A percentile compares a stretch with the other conserved stretches of the same genome.
Evolutionary conservation across 2,329 filamentous ascomycete genomes (phyloP).

Genomic region (Fusarium circinatum): DNA sequence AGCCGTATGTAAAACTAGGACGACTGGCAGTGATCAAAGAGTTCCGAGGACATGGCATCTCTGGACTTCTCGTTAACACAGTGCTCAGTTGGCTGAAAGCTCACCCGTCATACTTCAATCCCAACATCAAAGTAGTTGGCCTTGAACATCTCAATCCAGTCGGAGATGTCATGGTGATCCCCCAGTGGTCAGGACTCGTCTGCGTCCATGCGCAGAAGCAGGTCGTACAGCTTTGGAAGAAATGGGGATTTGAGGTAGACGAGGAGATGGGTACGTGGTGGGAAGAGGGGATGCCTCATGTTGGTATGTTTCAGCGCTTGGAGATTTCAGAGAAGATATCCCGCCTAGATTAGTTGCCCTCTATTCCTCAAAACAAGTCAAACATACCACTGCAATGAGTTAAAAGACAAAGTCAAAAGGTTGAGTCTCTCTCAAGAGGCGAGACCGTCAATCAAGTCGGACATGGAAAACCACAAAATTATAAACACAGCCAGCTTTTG

Average conservation of each 20-base stretch:
- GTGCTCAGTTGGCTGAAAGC: constrained; percentile 74
- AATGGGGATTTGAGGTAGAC: constrained; percentile 79
- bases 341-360: constrained; percentile 38
- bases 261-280: constrained; percentile 79
- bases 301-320: constrained; percentile 79
- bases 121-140: constrained; percentile 56
- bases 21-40: constrained; percentile 75
- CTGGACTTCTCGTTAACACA: constrained; percentile 71
- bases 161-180: constrained; percentile 51
- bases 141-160: constrained; percentile 56
- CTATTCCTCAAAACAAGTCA: background rate
- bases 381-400: background rate
- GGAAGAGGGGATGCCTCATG: constrained; percentile 86
- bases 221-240: constrained; percentile 73
- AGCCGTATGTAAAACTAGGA: constrained; percentile 86
- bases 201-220: constrained; percentile 81
- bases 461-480: background rate
- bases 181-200: constrained; percentile 78
- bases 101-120: constrained; percentile 67
- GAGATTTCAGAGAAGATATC: constrained; percentile 46
- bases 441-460: background rate
- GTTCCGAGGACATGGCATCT: constrained; percentile 74
- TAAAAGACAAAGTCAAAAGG: background rate
- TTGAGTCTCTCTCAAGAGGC: background rate
- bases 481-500: constrained; percentile 6